Percentiles rank a stretch among this genome's conserved stretches.
phyloP scores from a whole-genome alignment of 1,284 basidiomycete genomes.

The Sanghuangporus sanghuang region DNA sequence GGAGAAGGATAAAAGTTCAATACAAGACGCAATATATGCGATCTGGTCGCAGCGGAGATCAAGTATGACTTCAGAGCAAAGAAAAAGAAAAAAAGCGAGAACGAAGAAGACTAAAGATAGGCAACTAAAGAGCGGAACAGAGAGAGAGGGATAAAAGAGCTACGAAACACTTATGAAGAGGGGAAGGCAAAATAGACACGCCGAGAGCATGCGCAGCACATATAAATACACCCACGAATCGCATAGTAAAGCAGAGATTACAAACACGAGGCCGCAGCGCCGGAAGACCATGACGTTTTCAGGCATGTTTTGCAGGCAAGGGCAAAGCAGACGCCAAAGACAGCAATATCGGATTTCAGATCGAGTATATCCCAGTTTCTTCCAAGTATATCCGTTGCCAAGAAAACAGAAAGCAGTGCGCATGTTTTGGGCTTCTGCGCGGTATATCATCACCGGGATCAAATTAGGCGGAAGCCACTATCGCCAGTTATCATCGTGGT shows the following conservation, averaged over 20 bases:
- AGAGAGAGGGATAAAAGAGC: neutral
- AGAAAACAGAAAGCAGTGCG: neutral
- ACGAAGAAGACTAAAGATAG: neutral
- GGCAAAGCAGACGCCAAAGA: neutral
- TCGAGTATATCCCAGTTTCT: neutral
- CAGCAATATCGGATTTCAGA: neutral
- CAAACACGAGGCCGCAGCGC: neutral
- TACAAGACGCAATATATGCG: neutral
- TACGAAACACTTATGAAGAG: neutral
- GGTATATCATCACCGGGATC: neutral
- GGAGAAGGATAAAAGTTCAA: too few relatives aligned
- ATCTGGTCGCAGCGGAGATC: neutral
- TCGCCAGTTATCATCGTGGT: too few relatives aligned
- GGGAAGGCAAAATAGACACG: neutral
- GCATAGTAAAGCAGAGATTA: neutral
- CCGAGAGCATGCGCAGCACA: neutral
- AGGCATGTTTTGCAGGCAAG: neutral
- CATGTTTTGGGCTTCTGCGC: neutral
- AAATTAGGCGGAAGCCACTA: too few relatives aligned
- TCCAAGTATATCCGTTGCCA: neutral
- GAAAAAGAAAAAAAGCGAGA: neutral
- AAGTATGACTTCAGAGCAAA: neutral
- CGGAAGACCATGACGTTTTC: neutral
- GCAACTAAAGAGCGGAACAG: neutral
- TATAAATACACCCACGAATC: neutral